Evolutionary conservation across 202 grass and related monocot genomes (phyloP).

Genomic region (Setaria viridis): DNA sequence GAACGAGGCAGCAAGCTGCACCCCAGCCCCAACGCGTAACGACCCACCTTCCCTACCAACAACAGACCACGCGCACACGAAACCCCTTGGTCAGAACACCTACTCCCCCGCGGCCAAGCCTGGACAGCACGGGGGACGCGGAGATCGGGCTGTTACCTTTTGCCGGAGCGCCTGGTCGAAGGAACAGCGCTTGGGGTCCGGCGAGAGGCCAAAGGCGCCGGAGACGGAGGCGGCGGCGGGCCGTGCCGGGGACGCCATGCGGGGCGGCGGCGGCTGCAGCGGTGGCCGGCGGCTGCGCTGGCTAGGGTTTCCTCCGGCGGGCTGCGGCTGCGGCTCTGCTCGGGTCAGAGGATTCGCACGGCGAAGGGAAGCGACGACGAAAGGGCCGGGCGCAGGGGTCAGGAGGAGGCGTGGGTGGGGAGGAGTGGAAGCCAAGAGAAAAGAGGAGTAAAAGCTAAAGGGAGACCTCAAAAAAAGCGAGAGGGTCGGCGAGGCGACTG

Average conservation of each 20-base stretch:
- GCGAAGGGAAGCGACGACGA: not conserved
- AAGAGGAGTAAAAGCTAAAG: constrained; percentile 43
- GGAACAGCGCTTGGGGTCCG: constrained; percentile 58
- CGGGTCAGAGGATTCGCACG: not conserved
- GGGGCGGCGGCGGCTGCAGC: not conserved
- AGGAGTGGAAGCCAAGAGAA: constrained; percentile 39
- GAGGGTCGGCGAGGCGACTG: not conserved
- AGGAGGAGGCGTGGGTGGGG: constrained; percentile 40
- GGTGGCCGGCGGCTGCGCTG: constrained; percentile 5
- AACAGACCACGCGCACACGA: not conserved
- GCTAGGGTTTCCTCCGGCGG: constrained; percentile 38
- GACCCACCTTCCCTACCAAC: not conserved
- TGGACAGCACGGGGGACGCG: not conserved
- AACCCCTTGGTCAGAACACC: not conserved
- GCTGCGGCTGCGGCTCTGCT: not conserved
- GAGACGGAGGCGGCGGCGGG: constrained; percentile 50
- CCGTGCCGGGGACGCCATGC: constrained; percentile 64
- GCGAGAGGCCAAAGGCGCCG: constrained; percentile 56
- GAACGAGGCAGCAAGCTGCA: not conserved
- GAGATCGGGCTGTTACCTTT: constrained; percentile 41
- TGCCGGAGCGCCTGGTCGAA: constrained; percentile 56
- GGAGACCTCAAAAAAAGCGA: not conserved
- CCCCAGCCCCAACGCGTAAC: not conserved
- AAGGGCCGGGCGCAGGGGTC: not conserved
- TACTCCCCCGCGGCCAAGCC: not conserved